Conservation (phyloP, 225 moss, liverwort and hornwort species). For the Asterella californica region DNA sequence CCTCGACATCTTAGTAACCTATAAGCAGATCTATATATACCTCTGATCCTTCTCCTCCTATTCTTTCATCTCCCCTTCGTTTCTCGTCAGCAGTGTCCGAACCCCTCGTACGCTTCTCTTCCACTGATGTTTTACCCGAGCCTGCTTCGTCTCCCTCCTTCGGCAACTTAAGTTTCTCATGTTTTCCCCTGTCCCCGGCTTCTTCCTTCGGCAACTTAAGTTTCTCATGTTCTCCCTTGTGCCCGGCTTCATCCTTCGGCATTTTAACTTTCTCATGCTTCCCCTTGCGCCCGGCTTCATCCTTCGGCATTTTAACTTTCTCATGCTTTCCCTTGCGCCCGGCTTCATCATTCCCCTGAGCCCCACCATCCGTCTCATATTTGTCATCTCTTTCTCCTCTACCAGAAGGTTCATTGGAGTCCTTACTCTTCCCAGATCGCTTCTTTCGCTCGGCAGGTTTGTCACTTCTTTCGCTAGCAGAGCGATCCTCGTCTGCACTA, state of each 20-base stretch:
- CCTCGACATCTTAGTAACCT: background rate
- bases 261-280: background rate
- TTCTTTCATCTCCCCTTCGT: background rate
- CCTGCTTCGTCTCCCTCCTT: background rate
- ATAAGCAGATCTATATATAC: constrained; percentile 24
- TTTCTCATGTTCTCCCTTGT: background rate
- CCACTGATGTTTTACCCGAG: background rate
- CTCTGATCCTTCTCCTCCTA: constrained; percentile 47
- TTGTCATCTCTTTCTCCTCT: no score
- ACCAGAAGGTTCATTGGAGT: background rate
- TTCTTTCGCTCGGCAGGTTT: background rate
- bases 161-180: background rate
- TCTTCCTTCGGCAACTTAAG: background rate
- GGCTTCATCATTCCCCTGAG: no score
- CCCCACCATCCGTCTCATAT: no score
- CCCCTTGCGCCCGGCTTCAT: background rate
- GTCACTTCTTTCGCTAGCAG: background rate
- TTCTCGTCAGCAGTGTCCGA: background rate
- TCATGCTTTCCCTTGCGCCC: background rate
- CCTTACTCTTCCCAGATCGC: background rate
- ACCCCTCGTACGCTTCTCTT: background rate
- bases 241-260: background rate
- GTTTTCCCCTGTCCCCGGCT: no score
- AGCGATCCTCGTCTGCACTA: background rate
- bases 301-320: background rate